Evolutionary conservation across 306 rosid genomes (phyloP).

Genomic region (Cucurbita ficifolia): DNA sequence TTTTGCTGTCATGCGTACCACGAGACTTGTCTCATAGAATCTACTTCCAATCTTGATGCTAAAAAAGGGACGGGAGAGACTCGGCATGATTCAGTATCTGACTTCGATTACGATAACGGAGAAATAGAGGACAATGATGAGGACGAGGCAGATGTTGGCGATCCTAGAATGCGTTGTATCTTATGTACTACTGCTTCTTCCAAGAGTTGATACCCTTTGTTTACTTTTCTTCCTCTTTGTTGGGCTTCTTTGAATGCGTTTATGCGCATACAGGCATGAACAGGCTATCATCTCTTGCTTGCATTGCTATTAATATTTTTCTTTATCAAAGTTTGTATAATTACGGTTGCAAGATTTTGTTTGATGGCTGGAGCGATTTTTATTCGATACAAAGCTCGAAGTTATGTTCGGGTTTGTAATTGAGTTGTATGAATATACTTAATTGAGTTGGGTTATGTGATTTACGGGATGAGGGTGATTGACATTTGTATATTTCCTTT

Average conservation of each 20-base stretch:
- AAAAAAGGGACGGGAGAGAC: slow-evolving; percentile 19
- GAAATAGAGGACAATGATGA: slow-evolving; percentile 21
- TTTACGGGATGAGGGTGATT: slow-evolving; percentile 11
- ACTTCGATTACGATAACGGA: slow-evolving; percentile 31
- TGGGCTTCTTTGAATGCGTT: neutral
- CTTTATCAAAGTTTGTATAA: neutral
- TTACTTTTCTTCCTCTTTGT: neutral
- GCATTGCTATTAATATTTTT: neutral
- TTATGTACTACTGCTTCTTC: slow-evolving; percentile 86
- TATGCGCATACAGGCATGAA: neutral
- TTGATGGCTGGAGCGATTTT: neutral
- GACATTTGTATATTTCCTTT: neutral
- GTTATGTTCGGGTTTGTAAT: neutral
- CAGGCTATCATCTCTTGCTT: neutral
- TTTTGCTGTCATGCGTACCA: slow-evolving; percentile 56
- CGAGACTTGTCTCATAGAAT: slow-evolving; percentile 63
- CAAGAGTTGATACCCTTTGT: slow-evolving; percentile 20
- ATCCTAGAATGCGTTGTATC: slow-evolving; percentile 74
- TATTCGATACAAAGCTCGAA: neutral
- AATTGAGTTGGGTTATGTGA: neutral
- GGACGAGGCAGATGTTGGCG: slow-evolving; percentile 31
- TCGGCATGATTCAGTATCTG: slow-evolving; percentile 17
- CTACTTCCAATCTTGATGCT: slow-evolving; percentile 29
- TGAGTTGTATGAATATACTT: neutral
- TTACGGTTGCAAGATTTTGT: neutral